Conservation (phyloP, 1,139 yeast species). For the Lodderomyces orthopsilosis region DNA sequence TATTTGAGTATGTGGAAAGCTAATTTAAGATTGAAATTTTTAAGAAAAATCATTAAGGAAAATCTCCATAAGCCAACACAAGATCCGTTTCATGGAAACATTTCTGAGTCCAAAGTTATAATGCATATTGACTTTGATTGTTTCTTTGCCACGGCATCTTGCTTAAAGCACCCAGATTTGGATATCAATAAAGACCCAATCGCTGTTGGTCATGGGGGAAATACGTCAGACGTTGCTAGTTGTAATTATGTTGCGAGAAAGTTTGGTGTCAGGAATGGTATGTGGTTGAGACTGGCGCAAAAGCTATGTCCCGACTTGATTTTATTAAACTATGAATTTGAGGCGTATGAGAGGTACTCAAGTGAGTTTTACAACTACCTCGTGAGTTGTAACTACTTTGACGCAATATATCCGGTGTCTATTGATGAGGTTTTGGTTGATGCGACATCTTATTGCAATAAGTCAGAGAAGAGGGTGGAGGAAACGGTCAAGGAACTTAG, state of each 20-base stretch:
- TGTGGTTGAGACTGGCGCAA: constrained; percentile 77
- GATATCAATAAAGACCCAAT: constrained; percentile 62
- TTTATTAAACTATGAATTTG: constrained; percentile 70
- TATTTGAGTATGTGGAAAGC: constrained; percentile 88
- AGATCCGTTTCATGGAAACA: background rate
- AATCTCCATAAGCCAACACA: constrained; percentile 7
- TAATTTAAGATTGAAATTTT: constrained; percentile 61
- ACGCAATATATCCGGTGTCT: constrained; percentile 76
- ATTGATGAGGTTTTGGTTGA: constrained; percentile 89
- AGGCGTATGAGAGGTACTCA: constrained; percentile 56
- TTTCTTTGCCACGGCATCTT: constrained; percentile 86
- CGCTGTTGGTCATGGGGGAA: constrained; percentile 82
- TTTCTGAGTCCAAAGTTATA: background rate
- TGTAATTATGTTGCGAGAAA: constrained; percentile 84
- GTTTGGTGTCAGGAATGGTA: constrained; percentile 77
- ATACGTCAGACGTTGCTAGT: constrained; percentile 77
- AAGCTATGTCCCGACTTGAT: constrained; percentile 62
- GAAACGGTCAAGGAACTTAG: constrained; percentile 27
- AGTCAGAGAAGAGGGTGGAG: constrained; percentile 10
- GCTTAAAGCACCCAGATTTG: constrained; percentile 52
- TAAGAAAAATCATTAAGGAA: constrained; percentile 35
- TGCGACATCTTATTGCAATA: constrained; percentile 39
- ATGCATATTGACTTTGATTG: constrained; percentile 92
- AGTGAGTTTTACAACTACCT: constrained; percentile 53
- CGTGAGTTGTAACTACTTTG: constrained; percentile 47